Evolutionary conservation across 495 filamentous ascomycete genomes (phyloP), one percentile per base, ranked within the genome.

Genomic region (Halenospora varia): DNA sequence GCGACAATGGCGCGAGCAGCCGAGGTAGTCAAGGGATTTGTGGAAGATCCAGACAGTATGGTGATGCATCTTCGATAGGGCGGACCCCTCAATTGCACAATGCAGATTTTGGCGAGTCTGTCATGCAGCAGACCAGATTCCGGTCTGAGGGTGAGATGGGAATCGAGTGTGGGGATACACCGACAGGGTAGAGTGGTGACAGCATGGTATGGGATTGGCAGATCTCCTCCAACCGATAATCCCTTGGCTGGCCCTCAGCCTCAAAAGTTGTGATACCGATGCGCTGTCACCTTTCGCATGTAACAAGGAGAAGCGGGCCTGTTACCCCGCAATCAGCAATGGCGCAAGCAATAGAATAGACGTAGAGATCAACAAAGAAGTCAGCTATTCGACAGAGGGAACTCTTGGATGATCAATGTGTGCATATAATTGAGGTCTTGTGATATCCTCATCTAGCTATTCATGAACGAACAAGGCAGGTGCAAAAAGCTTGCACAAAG

Each of bases 1-100:
- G 94, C 92, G 25, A 95, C 88, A 24, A 88, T 96, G 83, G 95
- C 95, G 9, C 75, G 91, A 45, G 92, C 92, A 73, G 92, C 91
- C 1, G 89, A 89, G 59, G 78, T 82, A 59, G 87, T 97, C 35
- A 82, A 81, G 58, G 74, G 77, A 25, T 85, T 87, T 41, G 77
- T 96, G 49, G 93, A 97, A 73, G 83, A 88, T 60, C 88, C 92
- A 2, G 92, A 88, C 71, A 76, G 79, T 48, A 94, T 97, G 91
- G 73, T 96, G 47, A 78, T 86, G 66, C 75, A 81, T 61, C 69
- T 83, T 59, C 68, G 78, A n/a, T 62, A 55, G 59, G 10, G 45
- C 48, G n/a, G n/a, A n/a, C 29, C 13, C 29, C 13, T 35, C 4
- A 13, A 13, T 6, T 35, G 13, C 29, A 35, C 4, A 35, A 35